Evolutionary conservation across 768 basidiomycete genomes (phyloP).

Genomic region (Cubamyces lactineus): DNA sequence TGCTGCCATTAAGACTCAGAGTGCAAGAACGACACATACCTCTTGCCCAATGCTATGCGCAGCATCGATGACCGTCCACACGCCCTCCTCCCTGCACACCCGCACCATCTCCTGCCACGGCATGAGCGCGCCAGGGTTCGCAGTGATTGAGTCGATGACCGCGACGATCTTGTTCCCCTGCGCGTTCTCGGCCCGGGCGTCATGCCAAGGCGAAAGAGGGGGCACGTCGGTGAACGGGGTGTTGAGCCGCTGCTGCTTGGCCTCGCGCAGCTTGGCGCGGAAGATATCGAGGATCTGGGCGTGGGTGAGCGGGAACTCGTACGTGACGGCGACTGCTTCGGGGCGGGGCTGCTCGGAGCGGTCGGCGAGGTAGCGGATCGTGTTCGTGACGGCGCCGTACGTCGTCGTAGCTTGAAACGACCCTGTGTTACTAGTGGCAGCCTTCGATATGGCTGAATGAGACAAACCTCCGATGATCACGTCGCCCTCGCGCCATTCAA

Average conservation of each 20-base stretch:
- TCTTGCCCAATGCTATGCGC: slow-evolving; percentile 83
- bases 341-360: slow-evolving; percentile 51
- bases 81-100: slow-evolving; percentile 64
- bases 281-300: slow-evolving; percentile 57
- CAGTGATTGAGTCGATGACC: slow-evolving; percentile 68
- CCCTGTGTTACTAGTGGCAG: background rate
- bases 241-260: slow-evolving; percentile 30
- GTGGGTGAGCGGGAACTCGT: slow-evolving; percentile 57
- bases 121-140: slow-evolving; percentile 61
- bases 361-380: slow-evolving; percentile 58
- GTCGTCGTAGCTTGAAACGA: slow-evolving; percentile 38
- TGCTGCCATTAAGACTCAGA: no score
- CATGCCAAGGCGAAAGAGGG: slow-evolving; percentile 12
- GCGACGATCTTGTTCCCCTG: slow-evolving; percentile 58
- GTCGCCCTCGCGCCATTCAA: slow-evolving; percentile 70
- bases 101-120: slow-evolving; percentile 75
- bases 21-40: slow-evolving; percentile 25
- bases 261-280: slow-evolving; percentile 39
- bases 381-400: slow-evolving; percentile 57
- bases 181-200: slow-evolving; percentile 1
- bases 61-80: slow-evolving; percentile 74
- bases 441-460: background rate
- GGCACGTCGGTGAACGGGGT: slow-evolving; percentile 23
- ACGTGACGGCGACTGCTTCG: slow-evolving; percentile 47
- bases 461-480: slow-evolving; percentile 49